A percentile compares a stretch with the other conserved stretches of the same genome.
phyloP scores from a whole-genome alignment of 1,284 basidiomycete genomes.

The Leccinum subspadiceum region DNA sequence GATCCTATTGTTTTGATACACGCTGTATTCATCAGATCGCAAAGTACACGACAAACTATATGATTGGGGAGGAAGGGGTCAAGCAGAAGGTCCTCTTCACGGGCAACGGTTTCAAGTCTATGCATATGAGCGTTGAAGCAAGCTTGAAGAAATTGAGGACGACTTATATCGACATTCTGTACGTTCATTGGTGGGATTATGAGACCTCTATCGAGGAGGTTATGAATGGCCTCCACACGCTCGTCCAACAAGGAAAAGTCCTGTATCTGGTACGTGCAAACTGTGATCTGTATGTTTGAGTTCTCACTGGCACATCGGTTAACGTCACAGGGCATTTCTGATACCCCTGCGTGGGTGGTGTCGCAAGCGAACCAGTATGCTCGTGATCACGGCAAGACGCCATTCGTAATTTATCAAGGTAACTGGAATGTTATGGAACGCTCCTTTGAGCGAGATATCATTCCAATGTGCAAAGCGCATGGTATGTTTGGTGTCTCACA shows the following conservation, averaged over 20 bases:
- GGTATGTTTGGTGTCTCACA: constrained; percentile 25
- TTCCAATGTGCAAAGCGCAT: constrained; percentile 16
- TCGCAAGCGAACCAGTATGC: constrained; percentile 39
- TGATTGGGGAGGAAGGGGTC: constrained; percentile 19
- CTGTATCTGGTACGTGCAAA: constrained; percentile 38
- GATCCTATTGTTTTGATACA: not conserved
- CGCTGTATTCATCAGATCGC: not conserved
- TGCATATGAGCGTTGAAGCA: constrained; percentile 33
- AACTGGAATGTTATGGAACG: constrained; percentile 48
- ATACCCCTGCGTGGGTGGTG: constrained; percentile 43
- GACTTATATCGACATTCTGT: constrained; percentile 37
- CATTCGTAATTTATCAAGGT: constrained; percentile 56
- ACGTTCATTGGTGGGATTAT: constrained; percentile 40
- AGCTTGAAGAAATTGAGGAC: constrained; percentile 44
- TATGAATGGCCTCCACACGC: constrained; percentile 42
- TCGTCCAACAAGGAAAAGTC: constrained; percentile 44
- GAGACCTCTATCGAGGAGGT: constrained; percentile 42
- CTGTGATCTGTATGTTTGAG: not conserved
- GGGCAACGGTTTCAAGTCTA: constrained; percentile 37
- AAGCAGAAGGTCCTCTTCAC: constrained; percentile 31
- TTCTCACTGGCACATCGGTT: not conserved
- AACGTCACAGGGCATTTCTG: constrained; percentile 31
- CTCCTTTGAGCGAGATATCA: constrained; percentile 50
- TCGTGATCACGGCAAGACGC: constrained; percentile 42
- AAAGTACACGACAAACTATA: constrained; percentile 35